These are phyloP conservation scores for Dimargaris cristalligena DNA, from an alignment of 192 early-diverging fungal species.

Conservation along the genomic window DNA sequence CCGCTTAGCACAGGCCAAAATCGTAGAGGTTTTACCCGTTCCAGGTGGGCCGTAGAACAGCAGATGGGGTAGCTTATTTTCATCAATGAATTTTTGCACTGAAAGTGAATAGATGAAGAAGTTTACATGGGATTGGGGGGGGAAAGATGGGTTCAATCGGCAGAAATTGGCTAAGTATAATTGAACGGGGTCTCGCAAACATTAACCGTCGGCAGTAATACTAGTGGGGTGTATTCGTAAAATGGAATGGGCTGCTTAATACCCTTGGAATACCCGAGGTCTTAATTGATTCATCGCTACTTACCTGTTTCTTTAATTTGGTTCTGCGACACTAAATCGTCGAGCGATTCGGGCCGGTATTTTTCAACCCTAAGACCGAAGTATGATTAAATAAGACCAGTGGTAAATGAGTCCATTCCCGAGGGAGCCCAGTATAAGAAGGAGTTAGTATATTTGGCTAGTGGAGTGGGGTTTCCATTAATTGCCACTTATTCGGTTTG, in stretches of 20 bases:
- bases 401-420: not conserved
- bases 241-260: too few relatives aligned
- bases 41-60: constrained; percentile 97
- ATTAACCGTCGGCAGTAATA: not conserved
- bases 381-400: not conserved
- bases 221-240: not conserved
- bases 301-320: constrained; percentile 82
- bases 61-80: constrained; percentile 83
- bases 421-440: too few relatives aligned
- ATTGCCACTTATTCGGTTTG: too few relatives aligned
- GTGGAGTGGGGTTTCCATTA: too few relatives aligned
- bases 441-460: too few relatives aligned
- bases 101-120: constrained; percentile 26
- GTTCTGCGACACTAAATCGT: constrained; percentile 83
- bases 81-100: constrained; percentile 64
- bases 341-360: constrained; percentile 75
- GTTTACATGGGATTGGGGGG: not conserved
- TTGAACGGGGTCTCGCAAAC: not conserved
- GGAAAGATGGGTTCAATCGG: not conserved
- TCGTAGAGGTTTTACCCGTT: constrained; percentile 92
- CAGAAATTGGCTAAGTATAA: not conserved
- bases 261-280: too few relatives aligned
- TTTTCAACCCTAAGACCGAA: constrained; percentile 74
- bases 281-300: too few relatives aligned
- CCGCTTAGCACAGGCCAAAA: constrained; percentile 79